Base-by-base conservation (phyloP, 2,329 filamentous ascomycete species). In the Paraphaeosphaeria sporulosa region DNA sequence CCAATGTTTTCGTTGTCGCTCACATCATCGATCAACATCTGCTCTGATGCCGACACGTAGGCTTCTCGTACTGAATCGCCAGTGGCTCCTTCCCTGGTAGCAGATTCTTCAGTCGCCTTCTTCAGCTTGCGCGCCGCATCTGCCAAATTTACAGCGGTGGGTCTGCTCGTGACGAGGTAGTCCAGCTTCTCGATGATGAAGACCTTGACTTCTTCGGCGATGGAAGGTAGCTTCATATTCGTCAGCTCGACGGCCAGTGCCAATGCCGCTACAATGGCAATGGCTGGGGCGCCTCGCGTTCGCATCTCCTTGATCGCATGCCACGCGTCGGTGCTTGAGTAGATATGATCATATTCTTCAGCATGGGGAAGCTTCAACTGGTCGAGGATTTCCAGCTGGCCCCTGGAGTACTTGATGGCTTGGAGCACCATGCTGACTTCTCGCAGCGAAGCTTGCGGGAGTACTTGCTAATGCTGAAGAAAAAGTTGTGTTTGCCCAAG, bases 221-320 rank as follows among this genome's bases (percentile, higher is more conserved):
- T 77, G 36, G 79, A 64, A 1, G 86, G 80, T 6, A 84, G 68
- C 65, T 82, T 82, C 60, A 85, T 84, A 8, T 86, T 85, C 53
- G 88, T 82, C 9, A 98, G 80, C 77, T 98, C 94, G 9, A 97
- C 92, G 1, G 93, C 94, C 38, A 97, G 86, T 2, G 92, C 90
- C 36, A 99, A 86, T 21, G 91, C 92, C 23, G 95, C 95, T n/a
- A 99, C 95, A 65, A 99, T 98, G 47, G 95, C 95, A 76, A 99
- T 99, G 48, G 95, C 95, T 0, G 95, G 95, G 5, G 95, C 95
- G 43, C 92, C 90, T 55, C 87, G 83, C 57, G 83, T 92, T 71
- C 92, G 88, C 92, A 95, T 95, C 17, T 90, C 85, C 69, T 88
- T 89, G 80, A 95, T 95, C 70, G 90, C 91, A 75, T 93, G 89